Conservation (phyloP, 306 rosid species). For the Glycine soja region DNA sequence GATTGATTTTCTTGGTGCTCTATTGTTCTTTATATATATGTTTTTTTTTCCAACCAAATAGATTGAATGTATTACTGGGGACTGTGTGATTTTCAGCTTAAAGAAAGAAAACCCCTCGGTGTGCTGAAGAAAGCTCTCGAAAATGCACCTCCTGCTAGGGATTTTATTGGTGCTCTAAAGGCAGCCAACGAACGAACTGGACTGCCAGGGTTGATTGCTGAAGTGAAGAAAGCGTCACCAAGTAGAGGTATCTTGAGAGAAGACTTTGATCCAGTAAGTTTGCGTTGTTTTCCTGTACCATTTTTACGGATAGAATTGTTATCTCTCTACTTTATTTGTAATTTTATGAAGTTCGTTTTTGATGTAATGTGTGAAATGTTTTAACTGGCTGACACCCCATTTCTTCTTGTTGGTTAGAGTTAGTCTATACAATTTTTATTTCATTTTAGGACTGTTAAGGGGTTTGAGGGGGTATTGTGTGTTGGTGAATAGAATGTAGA, state of each 20-base stretch:
- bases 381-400: background rate
- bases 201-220: conserved; percentile 94
- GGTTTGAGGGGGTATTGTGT: too few relatives aligned
- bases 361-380: conserved; percentile 13
- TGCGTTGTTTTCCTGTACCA: background rate
- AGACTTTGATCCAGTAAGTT: conserved; percentile 87
- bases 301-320: conserved; percentile 2
- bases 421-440: background rate
- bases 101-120: conserved; percentile 68
- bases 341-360: conserved; percentile 29
- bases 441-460: background rate
- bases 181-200: conserved; percentile 79
- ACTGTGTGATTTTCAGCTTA: conserved; percentile 60
- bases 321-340: conserved; percentile 2
- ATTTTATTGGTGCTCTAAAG: conserved; percentile 84
- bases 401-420: conserved; percentile 16
- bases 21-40: conserved; percentile 27
- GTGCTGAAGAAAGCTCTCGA: conserved; percentile 67
- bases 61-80: conserved; percentile 4
- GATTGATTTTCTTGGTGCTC: conserved; percentile 30
- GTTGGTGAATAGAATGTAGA: too few relatives aligned
- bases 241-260: conserved; percentile 95
- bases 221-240: conserved; percentile 98
- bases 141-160: conserved; percentile 77
- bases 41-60: background rate